Evolutionary conservation across 345 rosid genomes (phyloP).

Genomic region (Eucalyptus rudis): DNA sequence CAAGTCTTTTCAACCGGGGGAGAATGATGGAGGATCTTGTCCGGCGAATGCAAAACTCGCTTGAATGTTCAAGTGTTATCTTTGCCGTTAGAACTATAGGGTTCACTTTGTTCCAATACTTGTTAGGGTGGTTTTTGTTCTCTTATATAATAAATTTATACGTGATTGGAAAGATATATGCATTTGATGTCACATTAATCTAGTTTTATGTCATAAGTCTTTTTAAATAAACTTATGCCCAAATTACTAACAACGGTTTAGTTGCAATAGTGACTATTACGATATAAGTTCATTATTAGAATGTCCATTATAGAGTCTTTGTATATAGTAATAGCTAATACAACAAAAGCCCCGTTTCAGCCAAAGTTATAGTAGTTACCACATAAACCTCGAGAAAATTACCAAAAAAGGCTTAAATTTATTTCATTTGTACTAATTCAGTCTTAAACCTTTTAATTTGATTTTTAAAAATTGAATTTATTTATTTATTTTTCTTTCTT

Average conservation of each 20-base stretch:
- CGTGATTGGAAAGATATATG: not conserved
- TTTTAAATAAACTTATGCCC: not conserved
- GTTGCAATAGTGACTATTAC: not conserved
- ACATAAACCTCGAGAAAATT: too few relatives aligned
- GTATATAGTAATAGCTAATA: not conserved
- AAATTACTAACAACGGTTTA: not conserved
- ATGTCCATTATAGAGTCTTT: not conserved
- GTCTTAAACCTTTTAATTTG: too few relatives aligned
- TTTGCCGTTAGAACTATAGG: not conserved
- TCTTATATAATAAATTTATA: not conserved
- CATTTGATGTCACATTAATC: not conserved
- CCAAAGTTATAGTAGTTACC: not conserved
- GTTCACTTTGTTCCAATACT: not conserved
- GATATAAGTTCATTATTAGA: not conserved
- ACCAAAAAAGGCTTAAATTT: too few relatives aligned
- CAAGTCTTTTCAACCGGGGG: not conserved
- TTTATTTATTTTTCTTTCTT: fast-evolving
- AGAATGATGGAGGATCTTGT: not conserved
- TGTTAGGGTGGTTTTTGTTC: not conserved
- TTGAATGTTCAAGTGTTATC: not conserved
- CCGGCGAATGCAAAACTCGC: not conserved
- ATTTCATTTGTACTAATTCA: too few relatives aligned
- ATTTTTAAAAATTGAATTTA: too few relatives aligned
- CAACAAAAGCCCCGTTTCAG: not conserved
- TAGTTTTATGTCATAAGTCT: not conserved